Evolutionary conservation across 75 land plant genomes (phyloP).

Genomic region (Sequoiadendron giganteum): DNA sequence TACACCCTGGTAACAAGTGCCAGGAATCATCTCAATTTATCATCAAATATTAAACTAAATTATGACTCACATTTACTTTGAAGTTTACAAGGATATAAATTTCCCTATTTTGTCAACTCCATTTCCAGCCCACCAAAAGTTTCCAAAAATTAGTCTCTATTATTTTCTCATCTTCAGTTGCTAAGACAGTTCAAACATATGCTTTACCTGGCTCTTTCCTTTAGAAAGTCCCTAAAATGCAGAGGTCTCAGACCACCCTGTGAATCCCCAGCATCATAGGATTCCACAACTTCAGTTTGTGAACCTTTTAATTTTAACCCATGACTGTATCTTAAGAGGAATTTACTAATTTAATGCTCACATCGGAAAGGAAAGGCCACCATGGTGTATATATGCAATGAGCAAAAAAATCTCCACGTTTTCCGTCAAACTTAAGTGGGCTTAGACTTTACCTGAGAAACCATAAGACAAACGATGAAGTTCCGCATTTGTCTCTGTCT

Average conservation of each 20-base stretch:
- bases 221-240: neutral
- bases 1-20: conserved; percentile 62
- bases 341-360: neutral
- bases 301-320: neutral
- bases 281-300: neutral
- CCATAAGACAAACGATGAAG: conserved; percentile 91
- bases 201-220: neutral
- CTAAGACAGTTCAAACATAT: neutral
- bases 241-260: neutral
- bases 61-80: neutral
- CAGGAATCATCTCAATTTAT: neutral
- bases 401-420: neutral
- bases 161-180: neutral
- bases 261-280: neutral
- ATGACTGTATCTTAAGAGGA: neutral
- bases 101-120: neutral
- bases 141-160: neutral
- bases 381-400: neutral
- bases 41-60: neutral
- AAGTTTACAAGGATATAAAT: neutral
- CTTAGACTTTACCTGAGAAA: conserved; percentile 77
- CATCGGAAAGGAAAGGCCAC: neutral
- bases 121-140: neutral
- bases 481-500: conserved; percentile 92
- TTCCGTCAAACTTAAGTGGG: neutral